These are phyloP conservation scores for Tetrahymena borealis DNA, from an alignment of 73 alveolate genomes.

Conservation along the genomic window DNA sequence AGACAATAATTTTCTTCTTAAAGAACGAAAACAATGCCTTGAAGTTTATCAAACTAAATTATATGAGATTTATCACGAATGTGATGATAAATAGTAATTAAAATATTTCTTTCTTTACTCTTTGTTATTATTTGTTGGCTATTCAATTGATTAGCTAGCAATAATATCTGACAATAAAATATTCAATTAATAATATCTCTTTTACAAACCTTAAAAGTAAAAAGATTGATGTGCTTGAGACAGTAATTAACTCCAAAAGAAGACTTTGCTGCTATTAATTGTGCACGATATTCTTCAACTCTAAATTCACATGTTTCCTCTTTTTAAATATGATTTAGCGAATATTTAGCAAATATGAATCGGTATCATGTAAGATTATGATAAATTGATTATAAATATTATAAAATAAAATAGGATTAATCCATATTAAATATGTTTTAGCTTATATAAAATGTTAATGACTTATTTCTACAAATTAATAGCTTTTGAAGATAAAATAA, in stretches of 20 bases:
- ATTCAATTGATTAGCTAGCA: too few species aligned
- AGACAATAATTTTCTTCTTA: background rate
- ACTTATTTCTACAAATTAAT: background rate
- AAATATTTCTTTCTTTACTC: background rate
- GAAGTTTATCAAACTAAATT: background rate
- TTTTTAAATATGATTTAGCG: background rate
- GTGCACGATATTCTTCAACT: background rate
- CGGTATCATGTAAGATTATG: background rate
- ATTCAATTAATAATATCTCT: background rate
- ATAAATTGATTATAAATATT: too few species aligned
- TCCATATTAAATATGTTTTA: too few species aligned
- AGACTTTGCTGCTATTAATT: background rate
- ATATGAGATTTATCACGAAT: background rate
- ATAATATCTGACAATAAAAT: background rate
- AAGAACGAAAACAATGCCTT: background rate
- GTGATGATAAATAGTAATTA: background rate
- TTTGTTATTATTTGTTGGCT: too few species aligned
- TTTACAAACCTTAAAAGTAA: background rate
- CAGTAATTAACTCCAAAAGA: background rate
- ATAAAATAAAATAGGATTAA: too few species aligned
- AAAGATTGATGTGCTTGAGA: background rate
- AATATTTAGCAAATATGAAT: background rate
- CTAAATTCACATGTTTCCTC: background rate
- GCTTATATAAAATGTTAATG: background rate
- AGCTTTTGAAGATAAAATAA: background rate